Evolutionary conservation across 768 basidiomycete species (phyloP).

Genomic region (Suillus americanus): DNA sequence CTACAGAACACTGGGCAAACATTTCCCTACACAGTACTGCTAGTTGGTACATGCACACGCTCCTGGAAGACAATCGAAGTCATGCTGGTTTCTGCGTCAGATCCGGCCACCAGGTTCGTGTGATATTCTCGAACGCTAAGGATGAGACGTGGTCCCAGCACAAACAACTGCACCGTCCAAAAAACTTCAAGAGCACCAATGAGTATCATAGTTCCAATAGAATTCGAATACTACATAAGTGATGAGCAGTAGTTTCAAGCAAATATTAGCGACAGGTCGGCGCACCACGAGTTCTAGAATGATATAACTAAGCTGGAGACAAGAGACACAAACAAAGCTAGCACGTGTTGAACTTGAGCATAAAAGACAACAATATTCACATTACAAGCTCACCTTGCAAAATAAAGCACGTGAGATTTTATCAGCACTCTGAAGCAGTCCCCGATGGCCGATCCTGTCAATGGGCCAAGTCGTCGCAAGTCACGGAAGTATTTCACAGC

Average conservation of each 20-base stretch:
- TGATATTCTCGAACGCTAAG: background rate
- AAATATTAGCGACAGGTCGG: background rate
- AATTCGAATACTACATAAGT: background rate
- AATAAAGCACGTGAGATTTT: too few relatives aligned
- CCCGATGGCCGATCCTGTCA: too few relatives aligned
- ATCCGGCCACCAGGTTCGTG: background rate
- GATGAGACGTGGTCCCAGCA: background rate
- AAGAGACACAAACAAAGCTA: background rate
- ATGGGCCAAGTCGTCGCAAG: too few relatives aligned
- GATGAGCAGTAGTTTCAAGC: background rate
- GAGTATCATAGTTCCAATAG: background rate
- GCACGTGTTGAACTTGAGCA: background rate
- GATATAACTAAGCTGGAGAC: background rate
- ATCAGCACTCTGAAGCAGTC: too few relatives aligned
- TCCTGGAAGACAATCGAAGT: too few relatives aligned
- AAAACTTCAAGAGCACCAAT: background rate
- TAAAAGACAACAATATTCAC: background rate
- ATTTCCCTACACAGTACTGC: too few relatives aligned
- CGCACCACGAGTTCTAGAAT: background rate
- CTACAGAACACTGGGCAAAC: too few relatives aligned
- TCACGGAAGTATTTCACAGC: too few relatives aligned
- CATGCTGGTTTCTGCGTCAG: background rate
- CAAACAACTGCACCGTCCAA: background rate
- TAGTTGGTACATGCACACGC: too few relatives aligned
- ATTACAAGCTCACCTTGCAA: too few relatives aligned